Evolutionary conservation across 495 filamentous ascomycete genomes (phyloP), one percentile per base, ranked within the genome.

Genomic region (Penicillium diatomitis): DNA sequence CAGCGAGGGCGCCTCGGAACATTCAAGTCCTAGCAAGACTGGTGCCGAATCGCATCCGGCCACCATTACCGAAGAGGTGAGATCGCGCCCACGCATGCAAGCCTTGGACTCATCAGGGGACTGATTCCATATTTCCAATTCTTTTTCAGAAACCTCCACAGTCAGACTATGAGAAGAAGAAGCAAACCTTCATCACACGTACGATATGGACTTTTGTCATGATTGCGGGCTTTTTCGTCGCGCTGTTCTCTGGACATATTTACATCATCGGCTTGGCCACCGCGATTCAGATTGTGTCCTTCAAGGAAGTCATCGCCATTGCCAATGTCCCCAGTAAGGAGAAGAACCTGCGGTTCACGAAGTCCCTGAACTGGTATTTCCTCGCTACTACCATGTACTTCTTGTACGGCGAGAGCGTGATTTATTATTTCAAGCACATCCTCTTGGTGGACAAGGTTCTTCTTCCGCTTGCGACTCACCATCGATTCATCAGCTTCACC

Each of bases 401-500:
- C 56, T 72, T 99, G 32, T 97, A 99, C 58, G 94, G 94, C 50
- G 94, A 99, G 71, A 96, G 88, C 54, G 91, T 99, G 53, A 92
- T 99, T 51, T 99, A 97, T 70, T 99, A 99, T 67, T 97, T 99
- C 71, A 97, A 97, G 74, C 94, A 97, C 57, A 87, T 99, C 47
- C 79, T 99, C 32, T 67, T 97, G 50, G 87, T 99, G n/a, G 91
- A 96, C 68, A 85, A 83, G 62, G 86, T 97, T 32, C 71, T 99
- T 41, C 74, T 94, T 42, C 91, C 91, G 3, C 84, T 99, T 53
- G 90, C 94, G 30, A 96, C 91, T 5, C 94, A 99, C 67, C 94
- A 99, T 66, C 84, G 94, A 33, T 99, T 99, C 72, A 96, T 99
- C 62, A 95, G 88, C 73, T 99, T 99, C 63, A 84, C 88, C 61